These are phyloP conservation scores for Emmonsiellopsis sp. DNA, from an alignment of 2,329 filamentous ascomycete genomes.

Conservation along the genomic window DNA sequence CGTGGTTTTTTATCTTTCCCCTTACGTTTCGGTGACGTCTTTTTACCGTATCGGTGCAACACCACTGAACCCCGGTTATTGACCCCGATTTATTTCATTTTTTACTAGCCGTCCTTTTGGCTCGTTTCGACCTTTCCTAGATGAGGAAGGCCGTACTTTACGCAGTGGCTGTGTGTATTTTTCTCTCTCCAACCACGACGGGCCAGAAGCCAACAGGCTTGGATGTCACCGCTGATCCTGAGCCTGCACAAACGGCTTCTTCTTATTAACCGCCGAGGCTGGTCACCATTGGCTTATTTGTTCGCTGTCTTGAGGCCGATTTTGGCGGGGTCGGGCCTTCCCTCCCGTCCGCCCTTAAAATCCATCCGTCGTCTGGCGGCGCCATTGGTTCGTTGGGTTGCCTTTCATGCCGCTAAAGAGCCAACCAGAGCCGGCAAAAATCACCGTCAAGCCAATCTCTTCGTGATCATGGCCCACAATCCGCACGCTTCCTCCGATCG, in stretches of 20 bases:
- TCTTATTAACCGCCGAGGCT: background rate
- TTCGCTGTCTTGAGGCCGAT: background rate
- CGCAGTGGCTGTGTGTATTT: slow-evolving; percentile 2
- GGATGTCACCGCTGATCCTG: background rate
- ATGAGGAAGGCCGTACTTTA: slow-evolving; percentile 1
- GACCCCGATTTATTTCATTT: slow-evolving; percentile 5
- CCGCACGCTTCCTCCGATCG: background rate
- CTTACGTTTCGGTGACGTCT: background rate
- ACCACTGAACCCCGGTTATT: background rate
- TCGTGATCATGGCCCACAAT: background rate
- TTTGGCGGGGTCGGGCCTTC: slow-evolving; percentile 5
- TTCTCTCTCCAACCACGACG: background rate
- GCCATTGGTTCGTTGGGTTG: slow-evolving; percentile 3
- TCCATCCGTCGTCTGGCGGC: background rate
- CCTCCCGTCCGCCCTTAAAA: slow-evolving; percentile 5
- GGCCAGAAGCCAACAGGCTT: background rate
- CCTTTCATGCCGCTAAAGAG: background rate
- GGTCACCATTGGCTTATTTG: background rate
- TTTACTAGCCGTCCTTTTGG: slow-evolving; percentile 9
- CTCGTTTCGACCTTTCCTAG: background rate
- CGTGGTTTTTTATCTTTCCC: background rate
- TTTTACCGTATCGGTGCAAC: slow-evolving; percentile 3
- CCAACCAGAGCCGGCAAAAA: slow-evolving; percentile 5
- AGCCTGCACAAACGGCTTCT: background rate
- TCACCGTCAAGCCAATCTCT: background rate